Conservation (phyloP, 2,329 filamentous ascomycete species). For the Aspergillus sp. region DNA sequence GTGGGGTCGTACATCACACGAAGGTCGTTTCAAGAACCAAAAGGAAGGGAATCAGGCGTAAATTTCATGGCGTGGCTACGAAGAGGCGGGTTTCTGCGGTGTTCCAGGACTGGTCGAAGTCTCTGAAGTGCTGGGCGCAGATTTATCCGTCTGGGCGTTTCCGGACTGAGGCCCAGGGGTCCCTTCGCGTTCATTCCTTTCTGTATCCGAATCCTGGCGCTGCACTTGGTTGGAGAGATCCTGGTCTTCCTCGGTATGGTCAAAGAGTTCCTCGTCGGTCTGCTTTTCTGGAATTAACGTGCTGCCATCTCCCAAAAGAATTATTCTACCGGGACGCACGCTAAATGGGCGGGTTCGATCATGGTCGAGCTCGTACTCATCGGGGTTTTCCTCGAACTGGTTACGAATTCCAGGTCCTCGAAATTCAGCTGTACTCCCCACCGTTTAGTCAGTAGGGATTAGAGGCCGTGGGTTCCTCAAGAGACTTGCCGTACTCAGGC, state of each 20-base stretch:
- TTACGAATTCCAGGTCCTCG: constrained; percentile 79
- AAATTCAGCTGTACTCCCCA: constrained; percentile 68
- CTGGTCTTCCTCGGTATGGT: constrained; percentile 82
- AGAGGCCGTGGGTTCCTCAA: constrained; percentile 43
- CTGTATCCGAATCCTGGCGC: constrained; percentile 51
- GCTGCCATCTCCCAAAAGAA: constrained; percentile 91
- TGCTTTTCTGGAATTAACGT: constrained; percentile 80
- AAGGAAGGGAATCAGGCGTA: constrained; percentile 15
- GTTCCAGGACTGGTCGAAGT: constrained; percentile 29
- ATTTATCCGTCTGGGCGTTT: constrained; percentile 20
- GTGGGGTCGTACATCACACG: constrained; percentile 19
- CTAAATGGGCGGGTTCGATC: constrained; percentile 66
- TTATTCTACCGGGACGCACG: constrained; percentile 77
- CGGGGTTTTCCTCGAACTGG: constrained; percentile 74
- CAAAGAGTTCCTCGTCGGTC: constrained; percentile 91
- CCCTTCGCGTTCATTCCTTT: constrained; percentile 49
- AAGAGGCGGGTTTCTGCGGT: constrained; percentile 28
- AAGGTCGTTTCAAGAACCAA: constrained; percentile 21
- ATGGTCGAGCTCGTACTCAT: constrained; percentile 54
- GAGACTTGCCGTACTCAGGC: constrained; percentile 95
- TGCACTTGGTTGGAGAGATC: constrained; percentile 81
- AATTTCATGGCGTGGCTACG: constrained; percentile 25
- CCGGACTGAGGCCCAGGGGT: constrained; percentile 51
- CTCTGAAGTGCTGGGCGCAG: constrained; percentile 33
- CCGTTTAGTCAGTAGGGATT: constrained; percentile 42